phyloP scores from a whole-genome alignment of 352 stramenopile species.

The Pythium scleroteichum region DNA sequence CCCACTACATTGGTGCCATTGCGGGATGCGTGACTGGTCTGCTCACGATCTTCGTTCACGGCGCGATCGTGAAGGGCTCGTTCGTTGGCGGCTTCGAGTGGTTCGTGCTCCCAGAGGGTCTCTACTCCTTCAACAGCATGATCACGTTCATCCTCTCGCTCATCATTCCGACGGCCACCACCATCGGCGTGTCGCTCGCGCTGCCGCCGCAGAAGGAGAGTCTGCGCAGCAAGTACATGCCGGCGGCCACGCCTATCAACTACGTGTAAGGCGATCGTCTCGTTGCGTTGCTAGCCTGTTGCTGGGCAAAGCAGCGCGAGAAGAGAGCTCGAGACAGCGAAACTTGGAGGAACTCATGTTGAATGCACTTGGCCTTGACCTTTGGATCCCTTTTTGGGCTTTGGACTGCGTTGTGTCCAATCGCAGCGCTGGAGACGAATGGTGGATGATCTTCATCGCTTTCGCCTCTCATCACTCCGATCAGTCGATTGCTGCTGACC shows the following conservation, averaged over 20 bases:
- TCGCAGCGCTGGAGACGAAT: too few relatives aligned
- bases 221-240: constrained; percentile 33
- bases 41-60: constrained; percentile 70
- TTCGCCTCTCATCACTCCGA: too few relatives aligned
- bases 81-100: constrained; percentile 80
- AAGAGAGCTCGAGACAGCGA: too few relatives aligned
- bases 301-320: not conserved
- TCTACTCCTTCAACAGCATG: constrained; percentile 80
- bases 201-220: constrained; percentile 27
- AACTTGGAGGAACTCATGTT: too few relatives aligned
- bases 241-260: constrained; percentile 28
- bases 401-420: too few relatives aligned
- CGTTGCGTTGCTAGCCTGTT: too few relatives aligned
- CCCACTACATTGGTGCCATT: constrained; percentile 41
- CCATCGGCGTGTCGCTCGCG: constrained; percentile 56
- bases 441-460: too few relatives aligned
- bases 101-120: constrained; percentile 71
- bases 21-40: constrained; percentile 56
- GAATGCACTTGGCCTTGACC: too few relatives aligned
- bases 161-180: constrained; percentile 57
- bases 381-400: too few relatives aligned
- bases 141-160: constrained; percentile 78
- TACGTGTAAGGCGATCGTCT: constrained; percentile 2
- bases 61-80: constrained; percentile 51
- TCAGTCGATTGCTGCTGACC: too few relatives aligned